These are phyloP conservation scores for Trichoderma sp. DNA, from an alignment of 2,329 filamentous ascomycete genomes.

Conservation along the genomic window DNA sequence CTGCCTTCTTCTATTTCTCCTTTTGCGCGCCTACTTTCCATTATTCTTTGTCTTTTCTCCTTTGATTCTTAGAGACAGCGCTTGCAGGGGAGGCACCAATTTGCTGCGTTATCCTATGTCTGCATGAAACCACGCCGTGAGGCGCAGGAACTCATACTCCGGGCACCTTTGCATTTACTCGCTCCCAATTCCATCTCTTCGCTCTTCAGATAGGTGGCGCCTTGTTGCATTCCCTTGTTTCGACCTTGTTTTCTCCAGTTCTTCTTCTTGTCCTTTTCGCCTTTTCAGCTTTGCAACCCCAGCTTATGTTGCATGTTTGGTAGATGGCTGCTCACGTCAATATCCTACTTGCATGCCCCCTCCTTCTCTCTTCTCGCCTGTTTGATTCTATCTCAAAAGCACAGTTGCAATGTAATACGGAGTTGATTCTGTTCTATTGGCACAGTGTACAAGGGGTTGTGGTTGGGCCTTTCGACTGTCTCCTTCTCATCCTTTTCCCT, in stretches of 20 bases:
- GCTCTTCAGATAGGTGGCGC: slow-evolving; percentile 15
- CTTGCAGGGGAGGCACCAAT: slow-evolving; percentile 5
- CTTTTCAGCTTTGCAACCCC: slow-evolving; percentile 24
- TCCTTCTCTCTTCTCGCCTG: slow-evolving; percentile 30
- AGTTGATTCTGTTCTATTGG: slow-evolving; percentile 15
- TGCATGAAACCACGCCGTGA: slow-evolving; percentile 14
- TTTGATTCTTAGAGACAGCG: neutral
- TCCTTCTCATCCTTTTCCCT: slow-evolving; percentile 39
- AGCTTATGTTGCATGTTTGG: slow-evolving; percentile 6
- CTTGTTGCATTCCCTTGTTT: slow-evolving; percentile 14
- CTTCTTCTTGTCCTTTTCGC: slow-evolving; percentile 14
- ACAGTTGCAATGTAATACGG: slow-evolving; percentile 16
- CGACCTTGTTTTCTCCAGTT: slow-evolving; percentile 1
- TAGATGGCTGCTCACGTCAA: slow-evolving; percentile 22
- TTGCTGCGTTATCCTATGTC: slow-evolving; percentile 8
- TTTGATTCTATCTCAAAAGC: slow-evolving; percentile 28
- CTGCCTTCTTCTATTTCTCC: neutral
- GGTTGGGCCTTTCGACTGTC: slow-evolving; percentile 15
- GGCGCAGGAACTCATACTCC: slow-evolving; percentile 13
- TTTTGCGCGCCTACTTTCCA: neutral
- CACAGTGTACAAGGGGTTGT: slow-evolving; percentile 5
- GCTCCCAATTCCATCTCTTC: neutral
- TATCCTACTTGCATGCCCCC: slow-evolving; percentile 28
- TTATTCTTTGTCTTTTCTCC: neutral
- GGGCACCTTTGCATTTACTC: neutral